phyloP scores from a whole-genome alignment of 257 asterid genomes.

The Nemophila menziesii region DNA sequence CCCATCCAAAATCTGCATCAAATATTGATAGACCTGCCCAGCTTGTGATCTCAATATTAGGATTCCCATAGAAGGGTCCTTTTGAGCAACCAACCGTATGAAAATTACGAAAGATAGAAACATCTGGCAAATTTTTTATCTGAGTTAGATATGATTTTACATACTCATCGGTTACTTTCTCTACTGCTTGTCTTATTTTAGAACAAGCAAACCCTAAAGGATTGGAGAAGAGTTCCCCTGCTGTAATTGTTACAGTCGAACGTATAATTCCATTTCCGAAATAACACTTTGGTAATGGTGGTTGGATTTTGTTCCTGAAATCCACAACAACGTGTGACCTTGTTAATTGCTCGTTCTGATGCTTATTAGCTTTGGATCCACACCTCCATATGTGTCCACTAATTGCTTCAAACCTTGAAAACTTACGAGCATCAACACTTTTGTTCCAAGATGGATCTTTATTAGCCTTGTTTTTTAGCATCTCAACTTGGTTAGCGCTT shows the following conservation, averaged over 20 bases:
- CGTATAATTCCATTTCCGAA: constrained; percentile 16
- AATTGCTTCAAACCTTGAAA: constrained; percentile 14
- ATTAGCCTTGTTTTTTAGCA: constrained; percentile 14
- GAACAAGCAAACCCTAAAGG: constrained; percentile 10
- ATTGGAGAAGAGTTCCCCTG: constrained; percentile 7
- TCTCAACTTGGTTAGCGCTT: constrained; percentile 5
- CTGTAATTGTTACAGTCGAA: background rate
- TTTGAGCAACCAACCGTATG: background rate
- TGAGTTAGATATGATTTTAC: background rate
- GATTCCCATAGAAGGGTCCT: constrained; percentile 6
- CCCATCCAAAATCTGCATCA: constrained; percentile 53
- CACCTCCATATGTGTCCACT: constrained; percentile 22
- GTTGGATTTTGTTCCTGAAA: constrained; percentile 6
- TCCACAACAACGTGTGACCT: background rate
- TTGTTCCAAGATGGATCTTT: background rate
- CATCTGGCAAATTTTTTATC: background rate
- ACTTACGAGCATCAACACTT: background rate
- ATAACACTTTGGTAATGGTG: constrained; percentile 16
- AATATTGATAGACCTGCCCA: constrained; percentile 36
- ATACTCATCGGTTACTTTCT: constrained; percentile 9
- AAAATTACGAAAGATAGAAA: background rate
- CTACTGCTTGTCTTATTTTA: constrained; percentile 8
- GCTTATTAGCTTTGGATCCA: constrained; percentile 13
- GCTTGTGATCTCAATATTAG: constrained; percentile 35
- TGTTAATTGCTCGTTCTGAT: constrained; percentile 13